Conservation (phyloP, 1,284 basidiomycete species). For the Somion occarium region DNA sequence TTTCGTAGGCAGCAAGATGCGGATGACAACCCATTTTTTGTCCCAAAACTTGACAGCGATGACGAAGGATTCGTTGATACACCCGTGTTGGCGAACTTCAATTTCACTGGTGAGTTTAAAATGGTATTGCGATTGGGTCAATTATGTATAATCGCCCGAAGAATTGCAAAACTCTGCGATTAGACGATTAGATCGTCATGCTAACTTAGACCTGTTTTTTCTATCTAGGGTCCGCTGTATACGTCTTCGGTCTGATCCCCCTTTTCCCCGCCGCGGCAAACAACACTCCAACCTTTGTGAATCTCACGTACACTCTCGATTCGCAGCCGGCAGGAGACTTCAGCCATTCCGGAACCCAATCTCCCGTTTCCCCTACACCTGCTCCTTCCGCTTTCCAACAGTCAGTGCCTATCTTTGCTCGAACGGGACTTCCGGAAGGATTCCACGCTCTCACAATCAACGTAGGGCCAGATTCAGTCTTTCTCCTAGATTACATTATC, state of each 20-base stretch:
- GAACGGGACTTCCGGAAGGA: slow-evolving; percentile 30
- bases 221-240: slow-evolving; percentile 27
- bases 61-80: slow-evolving; percentile 33
- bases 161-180: neutral
- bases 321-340: slow-evolving; percentile 25
- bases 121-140: neutral
- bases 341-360: slow-evolving; percentile 24
- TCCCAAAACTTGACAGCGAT: slow-evolving; percentile 28
- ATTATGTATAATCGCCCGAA: slow-evolving; percentile 4
- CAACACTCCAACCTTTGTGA: slow-evolving; percentile 27
- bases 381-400: slow-evolving; percentile 13
- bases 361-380: slow-evolving; percentile 21
- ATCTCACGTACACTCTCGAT: slow-evolving; percentile 31
- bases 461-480: slow-evolving; percentile 40
- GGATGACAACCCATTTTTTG: slow-evolving; percentile 22
- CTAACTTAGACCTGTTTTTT: neutral
- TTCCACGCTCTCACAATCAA: slow-evolving; percentile 39
- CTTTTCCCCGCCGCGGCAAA: slow-evolving; percentile 25
- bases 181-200: neutral
- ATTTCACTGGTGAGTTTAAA: slow-evolving; percentile 41
- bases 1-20: slow-evolving; percentile 11
- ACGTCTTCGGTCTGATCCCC: slow-evolving; percentile 28
- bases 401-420: slow-evolving; percentile 33
- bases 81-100: slow-evolving; percentile 39
- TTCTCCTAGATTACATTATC: slow-evolving; percentile 46